phyloP scores from a whole-genome alignment of 768 basidiomycete genomes.

The Rhodosporidiobolus odoratus region DNA sequence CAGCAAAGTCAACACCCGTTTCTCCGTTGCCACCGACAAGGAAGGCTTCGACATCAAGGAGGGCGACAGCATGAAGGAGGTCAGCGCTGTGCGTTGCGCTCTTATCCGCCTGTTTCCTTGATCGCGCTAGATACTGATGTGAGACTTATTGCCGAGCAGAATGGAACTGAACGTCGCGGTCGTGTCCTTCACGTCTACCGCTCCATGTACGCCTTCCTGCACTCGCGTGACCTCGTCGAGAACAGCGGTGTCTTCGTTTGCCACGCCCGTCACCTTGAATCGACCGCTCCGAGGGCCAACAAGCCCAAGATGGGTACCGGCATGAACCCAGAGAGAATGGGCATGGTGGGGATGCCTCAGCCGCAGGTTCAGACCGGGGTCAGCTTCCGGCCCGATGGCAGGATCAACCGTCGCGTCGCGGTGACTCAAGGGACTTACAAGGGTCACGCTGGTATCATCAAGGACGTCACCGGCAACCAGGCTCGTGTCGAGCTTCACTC shows the following conservation, averaged over 20 bases:
- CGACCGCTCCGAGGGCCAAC: slow-evolving; percentile 83
- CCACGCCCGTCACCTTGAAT: slow-evolving; percentile 71
- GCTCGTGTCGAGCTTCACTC: slow-evolving; percentile 86
- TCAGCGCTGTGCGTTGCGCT: slow-evolving; percentile 63
- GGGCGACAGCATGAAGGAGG: slow-evolving; percentile 88
- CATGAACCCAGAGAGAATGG: slow-evolving; percentile 58
- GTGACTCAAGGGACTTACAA: slow-evolving; percentile 85
- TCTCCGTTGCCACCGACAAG: slow-evolving; percentile 81
- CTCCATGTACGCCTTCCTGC: slow-evolving; percentile 86
- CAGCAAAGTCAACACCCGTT: slow-evolving; percentile 75
- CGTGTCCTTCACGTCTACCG: slow-evolving; percentile 88
- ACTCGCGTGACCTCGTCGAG: slow-evolving; percentile 82
- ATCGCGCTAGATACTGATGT: neutral
- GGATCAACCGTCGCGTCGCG: slow-evolving; percentile 62
- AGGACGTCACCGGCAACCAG: slow-evolving; percentile 81
- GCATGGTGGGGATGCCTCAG: slow-evolving; percentile 65
- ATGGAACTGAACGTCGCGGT: slow-evolving; percentile 66
- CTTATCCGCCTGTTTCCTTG: neutral
- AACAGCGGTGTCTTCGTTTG: slow-evolving; percentile 94
- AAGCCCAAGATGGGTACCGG: slow-evolving; percentile 79
- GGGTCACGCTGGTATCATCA: slow-evolving; percentile 83
- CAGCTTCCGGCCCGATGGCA: slow-evolving; percentile 26
- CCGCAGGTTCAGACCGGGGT: slow-evolving; percentile 11
- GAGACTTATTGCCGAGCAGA: slow-evolving; percentile 9
- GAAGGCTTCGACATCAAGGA: slow-evolving; percentile 78